Evolutionary conservation across 106 monocot genomes (phyloP).

Genomic region (Chionographis japonica): DNA sequence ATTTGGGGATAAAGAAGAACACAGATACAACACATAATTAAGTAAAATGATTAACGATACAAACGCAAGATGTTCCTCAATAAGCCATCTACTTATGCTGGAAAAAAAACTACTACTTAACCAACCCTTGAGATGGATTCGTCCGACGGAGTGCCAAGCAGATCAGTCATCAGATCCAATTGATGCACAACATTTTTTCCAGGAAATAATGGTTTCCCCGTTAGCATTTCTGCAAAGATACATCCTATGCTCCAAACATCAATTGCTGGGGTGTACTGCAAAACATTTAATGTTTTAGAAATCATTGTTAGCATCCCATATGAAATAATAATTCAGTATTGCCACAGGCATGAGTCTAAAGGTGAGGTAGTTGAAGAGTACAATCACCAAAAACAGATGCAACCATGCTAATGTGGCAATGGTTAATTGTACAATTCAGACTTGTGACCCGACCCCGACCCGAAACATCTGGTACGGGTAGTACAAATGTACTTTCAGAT

Average conservation of each 20-base stretch:
- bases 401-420: no score
- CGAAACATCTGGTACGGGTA: no score
- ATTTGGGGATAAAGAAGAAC: no score
- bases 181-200: constrained; percentile 69
- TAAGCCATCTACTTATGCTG: no score
- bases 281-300: constrained; percentile 7
- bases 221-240: constrained; percentile 63
- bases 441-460: no score
- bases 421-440: no score
- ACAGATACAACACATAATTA: no score
- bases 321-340: background rate
- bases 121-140: constrained; percentile 51
- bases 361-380: background rate
- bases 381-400: background rate
- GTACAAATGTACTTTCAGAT: no score
- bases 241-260: constrained; percentile 76
- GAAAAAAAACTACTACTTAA: background rate
- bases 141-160: constrained; percentile 51
- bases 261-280: constrained; percentile 69
- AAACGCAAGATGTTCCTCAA: no score
- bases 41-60: no score
- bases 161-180: constrained; percentile 63
- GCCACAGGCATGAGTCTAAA: background rate
- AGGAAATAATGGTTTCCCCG: constrained; percentile 55
- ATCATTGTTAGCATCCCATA: background rate